These are phyloP conservation scores for Talaromyces sp. DNA, from an alignment of 2,329 filamentous ascomycete genomes.

Conservation along the genomic window DNA sequence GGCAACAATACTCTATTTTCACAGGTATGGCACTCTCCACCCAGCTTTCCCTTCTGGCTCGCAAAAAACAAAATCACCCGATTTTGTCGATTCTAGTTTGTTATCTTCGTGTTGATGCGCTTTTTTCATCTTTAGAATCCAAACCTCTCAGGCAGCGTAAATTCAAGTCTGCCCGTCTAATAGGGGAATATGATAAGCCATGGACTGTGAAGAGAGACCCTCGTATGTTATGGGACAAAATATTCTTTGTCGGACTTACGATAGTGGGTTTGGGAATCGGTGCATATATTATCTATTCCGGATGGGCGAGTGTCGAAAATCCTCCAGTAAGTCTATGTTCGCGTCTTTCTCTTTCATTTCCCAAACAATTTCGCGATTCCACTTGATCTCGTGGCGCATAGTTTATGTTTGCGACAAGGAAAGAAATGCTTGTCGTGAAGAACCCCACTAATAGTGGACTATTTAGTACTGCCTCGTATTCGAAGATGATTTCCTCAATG, in stretches of 20 bases:
- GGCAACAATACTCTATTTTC: slow-evolving; percentile 11
- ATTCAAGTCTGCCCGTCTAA: slow-evolving; percentile 16
- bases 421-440: neutral
- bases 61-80: neutral
- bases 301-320: slow-evolving; percentile 16
- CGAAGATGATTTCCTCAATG: slow-evolving; percentile 14
- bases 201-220: slow-evolving; percentile 17
- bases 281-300: slow-evolving; percentile 14
- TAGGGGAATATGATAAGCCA: slow-evolving; percentile 16
- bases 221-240: slow-evolving; percentile 17
- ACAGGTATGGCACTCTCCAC: neutral
- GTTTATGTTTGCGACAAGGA: neutral
- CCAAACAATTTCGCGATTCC: neutral
- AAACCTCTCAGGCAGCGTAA: slow-evolving; percentile 17
- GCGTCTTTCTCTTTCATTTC: neutral
- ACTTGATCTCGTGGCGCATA: neutral
- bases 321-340: slow-evolving; percentile 4
- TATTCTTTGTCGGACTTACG: slow-evolving; percentile 16
- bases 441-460: neutral
- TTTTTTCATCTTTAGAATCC: neutral
- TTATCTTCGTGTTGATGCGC: neutral
- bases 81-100: neutral
- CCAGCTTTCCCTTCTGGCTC: neutral
- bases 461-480: slow-evolving; percentile 16
- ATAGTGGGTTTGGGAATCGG: slow-evolving; percentile 13